Percentiles rank a stretch among this genome's conserved stretches.
Conservation (phyloP, 2,329 filamentous ascomycete genomes). For the Huntiella savannae region DNA sequence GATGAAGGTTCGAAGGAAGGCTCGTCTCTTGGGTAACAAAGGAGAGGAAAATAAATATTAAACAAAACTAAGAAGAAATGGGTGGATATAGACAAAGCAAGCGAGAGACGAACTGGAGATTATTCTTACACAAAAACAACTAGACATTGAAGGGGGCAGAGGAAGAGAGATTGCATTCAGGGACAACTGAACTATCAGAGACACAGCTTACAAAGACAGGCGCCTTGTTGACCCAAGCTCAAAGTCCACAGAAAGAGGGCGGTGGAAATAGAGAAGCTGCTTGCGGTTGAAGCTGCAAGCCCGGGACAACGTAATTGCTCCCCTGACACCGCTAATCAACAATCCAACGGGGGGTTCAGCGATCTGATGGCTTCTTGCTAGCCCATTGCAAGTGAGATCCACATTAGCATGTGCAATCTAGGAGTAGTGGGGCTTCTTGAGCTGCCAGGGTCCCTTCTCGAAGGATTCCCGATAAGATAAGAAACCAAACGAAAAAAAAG, state of each 20-base stretch:
- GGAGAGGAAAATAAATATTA: conserved; percentile 10
- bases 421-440: neutral
- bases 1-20: conserved; percentile 1
- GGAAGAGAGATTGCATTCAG: conserved; percentile 2
- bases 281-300: neutral
- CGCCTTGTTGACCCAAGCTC: conserved; percentile 5
- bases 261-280: neutral
- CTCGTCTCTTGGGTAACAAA: neutral
- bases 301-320: neutral
- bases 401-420: conserved; percentile 1
- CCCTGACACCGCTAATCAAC: neutral
- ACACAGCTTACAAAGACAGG: neutral
- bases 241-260: conserved; percentile 5
- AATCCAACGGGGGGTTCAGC: neutral
- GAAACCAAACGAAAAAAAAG: conserved; percentile 4
- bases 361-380: neutral
- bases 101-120: neutral
- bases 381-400: neutral
- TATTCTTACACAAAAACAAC: neutral
- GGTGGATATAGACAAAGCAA: conserved; percentile 1
- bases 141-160: conserved; percentile 1
- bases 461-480: conserved; percentile 4
- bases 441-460: neutral
- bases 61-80: conserved; percentile 7
- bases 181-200: neutral